These are phyloP conservation scores for Pelagomonas calceolata DNA, from an alignment of 108 stramenopile genomes.

Conservation along the genomic window DNA sequence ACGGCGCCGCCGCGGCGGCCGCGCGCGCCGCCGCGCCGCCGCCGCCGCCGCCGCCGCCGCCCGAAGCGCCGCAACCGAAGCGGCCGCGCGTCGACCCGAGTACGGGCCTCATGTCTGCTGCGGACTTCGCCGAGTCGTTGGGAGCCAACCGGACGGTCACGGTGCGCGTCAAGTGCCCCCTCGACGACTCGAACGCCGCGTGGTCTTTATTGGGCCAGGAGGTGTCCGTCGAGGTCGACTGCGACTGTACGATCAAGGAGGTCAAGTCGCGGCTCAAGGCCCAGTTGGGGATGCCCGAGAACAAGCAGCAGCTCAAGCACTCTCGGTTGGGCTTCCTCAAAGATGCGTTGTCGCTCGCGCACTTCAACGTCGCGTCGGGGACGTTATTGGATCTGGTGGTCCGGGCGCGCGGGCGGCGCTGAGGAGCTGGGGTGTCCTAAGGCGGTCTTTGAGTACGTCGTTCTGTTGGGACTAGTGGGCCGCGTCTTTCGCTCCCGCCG, in stretches of 20 bases:
- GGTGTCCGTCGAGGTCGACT: conserved; percentile 34
- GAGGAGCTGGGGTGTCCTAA: too few relatives aligned
- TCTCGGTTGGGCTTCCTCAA: conserved; percentile 54
- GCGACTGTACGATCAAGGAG: conserved; percentile 43
- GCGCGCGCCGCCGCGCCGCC: too few relatives aligned
- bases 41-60: too few relatives aligned
- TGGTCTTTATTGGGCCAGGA: conserved; percentile 76
- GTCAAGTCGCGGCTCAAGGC: conserved; percentile 51
- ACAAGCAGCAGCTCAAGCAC: conserved; percentile 67
- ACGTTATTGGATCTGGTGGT: too few relatives aligned
- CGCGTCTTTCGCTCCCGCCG: too few relatives aligned
- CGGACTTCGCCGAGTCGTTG: conserved; percentile 21
- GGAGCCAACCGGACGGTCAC: conserved; percentile 51
- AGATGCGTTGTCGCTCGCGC: conserved; percentile 49
- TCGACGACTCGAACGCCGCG: conserved; percentile 51
- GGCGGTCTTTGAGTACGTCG: too few relatives aligned
- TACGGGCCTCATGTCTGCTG: too few relatives aligned
- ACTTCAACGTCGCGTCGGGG: conserved; percentile 35
- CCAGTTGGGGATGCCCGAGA: conserved; percentile 61
- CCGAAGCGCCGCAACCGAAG: too few relatives aligned
- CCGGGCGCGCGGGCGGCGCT: too few relatives aligned
- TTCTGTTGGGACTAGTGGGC: too few relatives aligned
- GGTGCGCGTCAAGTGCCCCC: conserved; percentile 52
- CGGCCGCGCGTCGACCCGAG: too few relatives aligned
- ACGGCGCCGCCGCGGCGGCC: too few relatives aligned